Conservation (phyloP, 2,329 filamentous ascomycete genomes). For the Aspergillus tanneri region DNA sequence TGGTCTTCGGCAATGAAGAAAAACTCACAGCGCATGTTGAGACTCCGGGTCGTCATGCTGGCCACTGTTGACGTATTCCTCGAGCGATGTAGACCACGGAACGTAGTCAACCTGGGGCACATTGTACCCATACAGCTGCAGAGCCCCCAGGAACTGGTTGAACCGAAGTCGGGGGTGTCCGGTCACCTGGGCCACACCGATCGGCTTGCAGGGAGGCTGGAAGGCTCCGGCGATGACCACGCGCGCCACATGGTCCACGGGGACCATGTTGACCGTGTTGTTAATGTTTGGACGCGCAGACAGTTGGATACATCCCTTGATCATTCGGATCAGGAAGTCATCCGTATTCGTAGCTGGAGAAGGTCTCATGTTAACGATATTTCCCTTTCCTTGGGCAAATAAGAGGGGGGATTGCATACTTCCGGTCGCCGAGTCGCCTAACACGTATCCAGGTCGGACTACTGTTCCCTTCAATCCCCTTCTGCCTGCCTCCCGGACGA, state of each 20-base stretch:
- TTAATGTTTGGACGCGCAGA: constrained; percentile 68
- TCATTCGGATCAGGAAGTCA: constrained; percentile 83
- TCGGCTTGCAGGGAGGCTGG: constrained; percentile 55
- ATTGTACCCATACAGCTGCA: constrained; percentile 71
- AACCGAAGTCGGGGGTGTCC: constrained; percentile 74
- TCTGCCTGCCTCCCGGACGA: constrained; percentile 74
- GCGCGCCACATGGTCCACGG: constrained; percentile 78
- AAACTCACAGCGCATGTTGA: constrained; percentile 63
- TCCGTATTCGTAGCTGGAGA: constrained; percentile 65
- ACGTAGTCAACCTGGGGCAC: constrained; percentile 66
- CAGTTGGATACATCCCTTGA: constrained; percentile 85
- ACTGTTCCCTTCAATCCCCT: constrained; percentile 74
- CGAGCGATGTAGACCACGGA: constrained; percentile 66
- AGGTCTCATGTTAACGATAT: constrained; percentile 34
- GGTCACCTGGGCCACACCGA: constrained; percentile 74
- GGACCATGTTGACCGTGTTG: constrained; percentile 88
- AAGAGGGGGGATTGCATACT: constrained; percentile 24
- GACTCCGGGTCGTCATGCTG: constrained; percentile 57
- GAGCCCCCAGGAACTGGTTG: constrained; percentile 70
- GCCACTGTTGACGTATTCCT: constrained; percentile 64
- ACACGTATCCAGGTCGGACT: constrained; percentile 80
- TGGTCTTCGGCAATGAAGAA: neutral
- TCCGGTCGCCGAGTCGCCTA: constrained; percentile 69
- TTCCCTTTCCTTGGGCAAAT: neutral
- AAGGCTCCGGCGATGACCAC: constrained; percentile 74